Base-by-base conservation (phyloP, 1,284 basidiomycete genomes). In the Mycena citricolor region DNA sequence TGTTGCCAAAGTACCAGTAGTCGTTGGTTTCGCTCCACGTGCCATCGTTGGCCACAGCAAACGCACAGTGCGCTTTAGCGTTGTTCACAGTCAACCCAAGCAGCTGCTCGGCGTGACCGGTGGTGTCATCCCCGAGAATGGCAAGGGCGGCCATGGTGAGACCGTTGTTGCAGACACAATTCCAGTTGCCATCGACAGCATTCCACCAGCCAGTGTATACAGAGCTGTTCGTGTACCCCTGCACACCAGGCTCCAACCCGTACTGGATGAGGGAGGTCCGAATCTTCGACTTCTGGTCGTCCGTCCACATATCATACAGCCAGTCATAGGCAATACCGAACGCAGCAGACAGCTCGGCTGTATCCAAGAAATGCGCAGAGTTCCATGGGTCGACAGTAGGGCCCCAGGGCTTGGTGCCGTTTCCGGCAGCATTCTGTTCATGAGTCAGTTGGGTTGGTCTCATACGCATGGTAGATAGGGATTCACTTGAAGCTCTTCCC, bases 1-100 rank as follows among this genome's bases (percentile, higher is more conserved):
- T 94, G 32, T 89, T 93, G 61, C 90, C 90, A 59, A 94, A 94
- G 68, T 94, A 93, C 91, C 91, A 94, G 63, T 95, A 97, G 68
- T 98, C 92, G 46, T 91, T 76, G 1, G 94, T 97, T 68, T 99
- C 97, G n/a, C 83, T 71, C 95, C 97, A 98, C 17, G 92, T 89
- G 20, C 94, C 95, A 61, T 97, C 94, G 29, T 70, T 61, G 5
- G 74, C 76, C 30, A 75, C 65, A 11, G 71, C 82, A 23, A 67
- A 53, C 0, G 82, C 89, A 64, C 97, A 99, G 64, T 94, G 94
- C 48, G 69, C 55, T 51, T 82, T 73, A 25, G 93, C 91, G 61
- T 91, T 92, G 49, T 78, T 63, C 30, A 94, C 66, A 10, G 89
- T 86, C 46, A 76, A 65, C 22, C 67, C 67, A 35, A 97, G 79